Conservation (phyloP, 2,329 filamentous ascomycete genomes). For the Paramyrothecium roridum region DNA sequence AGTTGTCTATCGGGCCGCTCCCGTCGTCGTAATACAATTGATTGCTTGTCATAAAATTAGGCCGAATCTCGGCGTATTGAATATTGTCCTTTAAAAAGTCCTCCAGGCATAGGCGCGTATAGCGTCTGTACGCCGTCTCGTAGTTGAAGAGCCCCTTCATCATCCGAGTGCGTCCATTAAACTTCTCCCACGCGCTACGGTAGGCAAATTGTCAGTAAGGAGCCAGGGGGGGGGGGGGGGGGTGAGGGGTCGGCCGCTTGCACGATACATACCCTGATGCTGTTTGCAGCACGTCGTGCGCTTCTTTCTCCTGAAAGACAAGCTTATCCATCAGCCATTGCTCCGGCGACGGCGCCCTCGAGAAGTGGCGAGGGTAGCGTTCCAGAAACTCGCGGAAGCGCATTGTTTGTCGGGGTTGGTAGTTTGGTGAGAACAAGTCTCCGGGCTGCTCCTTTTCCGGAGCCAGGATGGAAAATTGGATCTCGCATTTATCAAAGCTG, state of each 20-base stretch:
- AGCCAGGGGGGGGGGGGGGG: no score
- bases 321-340: slow-evolving; percentile 62
- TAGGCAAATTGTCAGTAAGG: slow-evolving; percentile 5
- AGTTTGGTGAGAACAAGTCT: slow-evolving; percentile 47
- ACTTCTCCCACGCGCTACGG: slow-evolving; percentile 54
- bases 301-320: slow-evolving; percentile 58
- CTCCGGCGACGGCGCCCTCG: slow-evolving; percentile 24
- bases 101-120: slow-evolving; percentile 57
- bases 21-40: slow-evolving; percentile 59
- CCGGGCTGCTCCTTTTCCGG: slow-evolving; percentile 29
- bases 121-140: slow-evolving; percentile 57
- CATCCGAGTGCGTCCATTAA: slow-evolving; percentile 66
- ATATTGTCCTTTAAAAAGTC: slow-evolving; percentile 63
- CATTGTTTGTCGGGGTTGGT: slow-evolving; percentile 44
- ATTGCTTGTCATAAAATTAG: slow-evolving; percentile 65
- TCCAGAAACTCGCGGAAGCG: slow-evolving; percentile 35
- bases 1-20: slow-evolving; percentile 46
- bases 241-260: no score
- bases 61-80: slow-evolving; percentile 69
- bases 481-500: slow-evolving; percentile 52
- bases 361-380: slow-evolving; percentile 26
- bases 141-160: slow-evolving; percentile 73
- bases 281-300: slow-evolving; percentile 49
- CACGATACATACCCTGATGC: slow-evolving; percentile 45
- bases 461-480: slow-evolving; percentile 56